Evolutionary conservation across 306 rosid species (phyloP), one percentile per base, ranked within the genome.

Genomic region (Begonia fuchsioides): DNA sequence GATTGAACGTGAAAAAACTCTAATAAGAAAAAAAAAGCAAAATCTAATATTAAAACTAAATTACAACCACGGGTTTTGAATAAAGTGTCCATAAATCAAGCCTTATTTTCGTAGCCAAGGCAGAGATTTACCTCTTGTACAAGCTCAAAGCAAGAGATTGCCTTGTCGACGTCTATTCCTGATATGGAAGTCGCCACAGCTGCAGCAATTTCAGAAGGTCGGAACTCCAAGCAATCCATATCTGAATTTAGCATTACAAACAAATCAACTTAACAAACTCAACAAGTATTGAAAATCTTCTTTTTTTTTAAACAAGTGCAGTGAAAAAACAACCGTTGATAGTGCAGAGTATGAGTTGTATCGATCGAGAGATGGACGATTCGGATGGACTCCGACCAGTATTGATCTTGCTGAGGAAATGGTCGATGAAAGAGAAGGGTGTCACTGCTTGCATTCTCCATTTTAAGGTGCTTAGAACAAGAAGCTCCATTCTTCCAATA

Each of bases 191-290:
- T 68, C 55, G 94, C 93, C 52, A 71, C 86, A 7, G 92, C 83
- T 32, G 86, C 79, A 19, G 92, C 96, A 15, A 87, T 77, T 66
- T 87, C 96, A 55, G 94, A 87, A 50, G 96, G 80, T 57, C 46
- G 69, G 71, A 77, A 82, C 54, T 87, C 92, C 84, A 87, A 79
- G 70, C 82, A 82, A 63, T 87, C 80, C 62, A 77, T 57, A 56
- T 70, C 96, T 87, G 79, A 11, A 41, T 41, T 41, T 69, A 80
- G 35, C 7, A 26, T 45, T n/a, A 47, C 13, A 67, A 2, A 26
- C 58, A 54, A 43, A 38, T 49, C 57, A 26, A 26, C 35, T 4
- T 41, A 18, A 46, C 35, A 26, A 26, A 26, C 8, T 26, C 7
- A 26, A 26, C 35, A 26, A 26, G 7, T 26, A 26, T 26, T 26